Percentiles rank a stretch among this genome's conserved stretches.
These are phyloP conservation scores for Vaccinium darrowii DNA, from an alignment of 148 eudicot genomes.

Conservation along the genomic window DNA sequence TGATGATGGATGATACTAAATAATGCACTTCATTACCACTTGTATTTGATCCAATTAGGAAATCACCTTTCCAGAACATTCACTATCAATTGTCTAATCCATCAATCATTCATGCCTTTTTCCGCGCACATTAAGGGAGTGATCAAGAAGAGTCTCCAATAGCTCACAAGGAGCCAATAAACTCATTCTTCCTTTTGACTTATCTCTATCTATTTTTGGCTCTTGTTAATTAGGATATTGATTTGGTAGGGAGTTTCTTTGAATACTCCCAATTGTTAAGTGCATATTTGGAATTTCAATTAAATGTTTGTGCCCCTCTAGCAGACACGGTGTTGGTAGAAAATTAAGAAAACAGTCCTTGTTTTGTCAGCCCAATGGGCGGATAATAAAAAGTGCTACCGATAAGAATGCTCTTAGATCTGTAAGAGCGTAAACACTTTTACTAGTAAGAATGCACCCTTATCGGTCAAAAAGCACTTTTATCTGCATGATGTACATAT, in stretches of 20 bases:
- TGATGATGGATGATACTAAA: background rate
- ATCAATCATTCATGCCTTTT: background rate
- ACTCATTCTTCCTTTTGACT: background rate
- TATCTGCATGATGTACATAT: too few relatives aligned
- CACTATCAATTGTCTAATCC: background rate
- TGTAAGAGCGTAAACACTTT: too few relatives aligned
- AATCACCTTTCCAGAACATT: background rate
- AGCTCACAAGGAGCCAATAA: background rate
- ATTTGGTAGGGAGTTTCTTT: background rate
- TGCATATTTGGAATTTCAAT: background rate
- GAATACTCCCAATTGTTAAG: background rate
- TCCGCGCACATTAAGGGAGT: background rate
- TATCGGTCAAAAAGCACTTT: too few relatives aligned
- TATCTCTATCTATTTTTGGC: background rate
- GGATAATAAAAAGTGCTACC: too few relatives aligned
- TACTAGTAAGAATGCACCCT: too few relatives aligned
- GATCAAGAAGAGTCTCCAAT: background rate
- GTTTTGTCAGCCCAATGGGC: too few relatives aligned
- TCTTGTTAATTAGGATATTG: background rate
- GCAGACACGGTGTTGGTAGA: background rate
- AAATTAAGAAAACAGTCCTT: background rate
- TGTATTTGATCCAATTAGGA: background rate
- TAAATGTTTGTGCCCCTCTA: background rate
- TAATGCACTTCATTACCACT: background rate
- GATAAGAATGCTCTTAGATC: too few relatives aligned